A percentile compares a stretch with the other conserved stretches of the same genome.
phyloP scores from a whole-genome alignment of 192 early-diverging fungal species.

The Linnemannia elongata region DNA sequence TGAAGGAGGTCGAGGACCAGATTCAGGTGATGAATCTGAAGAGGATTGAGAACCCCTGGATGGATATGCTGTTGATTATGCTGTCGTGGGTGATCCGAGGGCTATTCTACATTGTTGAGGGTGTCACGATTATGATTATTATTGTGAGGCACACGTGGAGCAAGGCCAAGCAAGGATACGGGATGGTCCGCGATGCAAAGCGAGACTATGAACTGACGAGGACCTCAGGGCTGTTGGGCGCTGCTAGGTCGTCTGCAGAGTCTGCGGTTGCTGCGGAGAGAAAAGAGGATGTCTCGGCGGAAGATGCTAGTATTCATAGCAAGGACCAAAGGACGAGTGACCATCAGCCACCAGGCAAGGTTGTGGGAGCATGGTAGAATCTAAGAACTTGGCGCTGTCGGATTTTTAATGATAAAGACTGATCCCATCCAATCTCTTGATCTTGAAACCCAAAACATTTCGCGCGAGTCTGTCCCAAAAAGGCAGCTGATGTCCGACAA shows the following conservation, averaged over 20 bases:
- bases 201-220: slow-evolving; percentile 13
- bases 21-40: slow-evolving; percentile 55
- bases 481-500: slow-evolving; percentile 5
- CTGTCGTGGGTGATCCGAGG: slow-evolving; percentile 54
- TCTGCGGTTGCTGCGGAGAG: neutral
- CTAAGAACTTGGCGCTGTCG: too few relatives aligned
- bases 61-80: slow-evolving; percentile 57
- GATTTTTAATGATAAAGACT: neutral
- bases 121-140: slow-evolving; percentile 53
- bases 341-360: neutral
- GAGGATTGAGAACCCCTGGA: slow-evolving; percentile 55
- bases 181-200: slow-evolving; percentile 22
- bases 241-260: neutral
- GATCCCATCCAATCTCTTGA: neutral
- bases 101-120: slow-evolving; percentile 49
- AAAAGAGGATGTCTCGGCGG: neutral
- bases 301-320: neutral
- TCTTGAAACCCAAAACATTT: neutral
- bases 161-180: slow-evolving; percentile 44
- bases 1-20: slow-evolving; percentile 55
- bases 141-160: slow-evolving; percentile 42
- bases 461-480: neutral
- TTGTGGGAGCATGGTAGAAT: slow-evolving; percentile 5
- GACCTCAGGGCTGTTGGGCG: neutral
- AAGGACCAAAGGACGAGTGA: neutral